Evolutionary conservation across 2,329 filamentous ascomycete genomes (phyloP).

Genomic region (Cytospora chrysosperma): DNA sequence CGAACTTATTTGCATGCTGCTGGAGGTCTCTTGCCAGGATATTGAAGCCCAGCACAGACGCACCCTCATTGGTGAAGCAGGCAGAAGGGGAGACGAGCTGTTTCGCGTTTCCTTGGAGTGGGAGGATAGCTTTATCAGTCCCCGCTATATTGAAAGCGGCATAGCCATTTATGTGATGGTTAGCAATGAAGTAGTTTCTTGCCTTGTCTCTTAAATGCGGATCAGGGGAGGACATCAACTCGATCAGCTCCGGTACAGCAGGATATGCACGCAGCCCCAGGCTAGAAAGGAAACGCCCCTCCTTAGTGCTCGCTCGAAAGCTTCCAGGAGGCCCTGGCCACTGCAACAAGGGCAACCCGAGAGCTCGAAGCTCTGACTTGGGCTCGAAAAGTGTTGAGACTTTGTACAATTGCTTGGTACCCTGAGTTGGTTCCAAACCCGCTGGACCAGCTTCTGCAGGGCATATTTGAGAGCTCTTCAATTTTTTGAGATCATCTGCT

Average conservation of each 20-base stretch:
- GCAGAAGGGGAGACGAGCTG: slow-evolving; percentile 68
- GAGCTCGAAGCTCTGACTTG: slow-evolving; percentile 63
- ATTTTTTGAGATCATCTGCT: slow-evolving; percentile 71
- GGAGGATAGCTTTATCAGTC: slow-evolving; percentile 63
- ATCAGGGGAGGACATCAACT: slow-evolving; percentile 69
- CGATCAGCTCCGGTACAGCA: slow-evolving; percentile 69
- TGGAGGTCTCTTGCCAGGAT: slow-evolving; percentile 77
- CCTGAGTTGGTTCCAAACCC: slow-evolving; percentile 54
- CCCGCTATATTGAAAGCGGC: slow-evolving; percentile 57
- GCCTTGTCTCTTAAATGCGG: slow-evolving; percentile 62
- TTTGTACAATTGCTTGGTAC: slow-evolving; percentile 59
- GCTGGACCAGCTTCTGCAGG: slow-evolving; percentile 67
- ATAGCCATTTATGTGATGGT: slow-evolving; percentile 79
- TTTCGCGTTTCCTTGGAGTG: slow-evolving; percentile 66
- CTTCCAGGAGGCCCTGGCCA: slow-evolving; percentile 70
- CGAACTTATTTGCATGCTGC: slow-evolving; percentile 78
- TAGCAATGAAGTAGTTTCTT: slow-evolving; percentile 78
- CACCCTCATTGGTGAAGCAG: slow-evolving; percentile 80
- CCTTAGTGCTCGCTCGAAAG: slow-evolving; percentile 63
- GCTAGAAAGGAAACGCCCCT: slow-evolving; percentile 70
- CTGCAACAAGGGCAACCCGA: slow-evolving; percentile 74
- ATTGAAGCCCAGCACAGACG: slow-evolving; percentile 75
- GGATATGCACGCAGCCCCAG: slow-evolving; percentile 76
- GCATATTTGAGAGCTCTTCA: slow-evolving; percentile 77
- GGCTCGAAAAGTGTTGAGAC: slow-evolving; percentile 82